Evolutionary conservation across 2,329 filamentous ascomycete species (phyloP).

Genomic region (Pseudocercospora fuligena): DNA sequence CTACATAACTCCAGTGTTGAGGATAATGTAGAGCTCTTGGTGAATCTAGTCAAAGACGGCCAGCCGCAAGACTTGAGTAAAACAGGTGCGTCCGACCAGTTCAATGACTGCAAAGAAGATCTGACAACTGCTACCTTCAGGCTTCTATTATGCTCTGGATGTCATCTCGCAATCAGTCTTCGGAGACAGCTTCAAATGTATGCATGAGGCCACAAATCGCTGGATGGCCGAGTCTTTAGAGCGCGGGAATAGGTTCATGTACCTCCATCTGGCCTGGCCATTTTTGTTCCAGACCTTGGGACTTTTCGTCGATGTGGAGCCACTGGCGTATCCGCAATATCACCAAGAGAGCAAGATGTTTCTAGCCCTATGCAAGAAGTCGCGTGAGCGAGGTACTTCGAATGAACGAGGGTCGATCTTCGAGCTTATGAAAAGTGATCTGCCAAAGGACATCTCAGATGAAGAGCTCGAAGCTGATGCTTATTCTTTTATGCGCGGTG

Average conservation of each 20-base stretch:
- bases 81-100: neutral
- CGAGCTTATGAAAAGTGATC: no score
- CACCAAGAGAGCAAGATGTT: constrained; percentile 3
- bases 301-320: neutral
- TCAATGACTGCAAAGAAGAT: neutral
- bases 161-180: neutral
- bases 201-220: neutral
- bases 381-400: no score
- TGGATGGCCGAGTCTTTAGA: neutral
- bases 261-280: neutral
- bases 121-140: neutral
- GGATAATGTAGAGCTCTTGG: neutral
- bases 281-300: neutral
- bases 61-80: neutral
- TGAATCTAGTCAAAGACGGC: neutral
- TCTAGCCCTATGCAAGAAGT: neutral
- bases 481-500: no score
- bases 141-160: neutral
- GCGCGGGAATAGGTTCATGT: neutral
- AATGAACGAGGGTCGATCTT: no score
- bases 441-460: no score
- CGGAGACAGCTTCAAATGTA: neutral
- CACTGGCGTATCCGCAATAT: neutral
- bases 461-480: no score
- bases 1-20: neutral